Base-by-base conservation (phyloP, 1,284 basidiomycete genomes). In the Austroboletus rostrupii region DNA sequence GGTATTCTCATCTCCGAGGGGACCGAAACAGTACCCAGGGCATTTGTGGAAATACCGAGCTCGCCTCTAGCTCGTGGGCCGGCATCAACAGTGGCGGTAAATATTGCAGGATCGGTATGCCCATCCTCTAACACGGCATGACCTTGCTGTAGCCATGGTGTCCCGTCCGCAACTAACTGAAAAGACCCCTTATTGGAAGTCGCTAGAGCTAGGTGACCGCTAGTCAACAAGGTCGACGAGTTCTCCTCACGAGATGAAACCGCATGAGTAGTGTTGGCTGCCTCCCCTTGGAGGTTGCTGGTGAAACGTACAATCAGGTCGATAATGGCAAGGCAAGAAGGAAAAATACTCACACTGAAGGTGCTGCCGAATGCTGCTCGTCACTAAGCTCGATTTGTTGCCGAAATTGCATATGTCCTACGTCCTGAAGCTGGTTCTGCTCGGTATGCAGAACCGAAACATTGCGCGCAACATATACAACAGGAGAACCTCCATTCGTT, bases 271-370 rank as follows among this genome's bases (percentile, higher is more conserved):
- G 20, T 8, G 5, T 14, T 8, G 11, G 1, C 35, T 23, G 16
- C 28, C n/a, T 35, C 39, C 31, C 9, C 21, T 49, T n/a, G 16
- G 12, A 14, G 17, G 11, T 52, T 17, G 3, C 57, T 60, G 31
- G 19, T 5, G 20, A 3, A 29, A 19, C 3, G 9, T 40, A 21
- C 8, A 8, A 23, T 14, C n/a, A 9, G 16, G 9, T 60, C 16
- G 58, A 45, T 19, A 3, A 43, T 13, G 12, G 3, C 21, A 6
- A 33, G 32, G 32, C 10, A 17, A 41, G 8, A 28, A n/a, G 40
- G 2, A 26, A 37, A 40, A 33, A 29, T 0, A 3, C 55, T 58
- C 23, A 57, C 56, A 17, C 17, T 36, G 31, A 13, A 10, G 23
- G 32, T 13, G 9, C 28, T 10, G 13, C 33, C 4, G 16, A 38